Conservation (phyloP, 2,329 filamentous ascomycete species). For the Zasmidium angulare region DNA sequence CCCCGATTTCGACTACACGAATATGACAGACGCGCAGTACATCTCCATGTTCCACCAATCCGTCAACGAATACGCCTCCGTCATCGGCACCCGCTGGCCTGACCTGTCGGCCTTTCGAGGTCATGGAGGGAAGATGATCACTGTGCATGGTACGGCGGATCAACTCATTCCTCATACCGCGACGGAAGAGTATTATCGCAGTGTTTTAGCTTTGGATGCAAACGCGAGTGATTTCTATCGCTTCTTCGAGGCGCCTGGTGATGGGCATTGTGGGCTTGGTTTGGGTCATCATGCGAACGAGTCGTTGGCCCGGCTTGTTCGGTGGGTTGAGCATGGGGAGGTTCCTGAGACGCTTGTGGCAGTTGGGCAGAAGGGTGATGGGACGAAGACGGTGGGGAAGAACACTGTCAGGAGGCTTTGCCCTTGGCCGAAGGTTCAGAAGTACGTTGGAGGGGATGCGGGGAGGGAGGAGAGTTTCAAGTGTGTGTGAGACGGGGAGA, state of each 20-base stretch:
- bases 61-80: constrained; percentile 31
- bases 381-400: not conserved
- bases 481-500: constrained; percentile 8
- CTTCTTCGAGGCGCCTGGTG: constrained; percentile 42
- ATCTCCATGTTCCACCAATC: constrained; percentile 23
- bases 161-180: constrained; percentile 39
- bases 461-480: constrained; percentile 9
- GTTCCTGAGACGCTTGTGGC: constrained; percentile 25
- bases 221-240: constrained; percentile 37
- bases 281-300: constrained; percentile 26
- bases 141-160: constrained; percentile 45
- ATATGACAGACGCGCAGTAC: constrained; percentile 33
- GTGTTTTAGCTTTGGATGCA: constrained; percentile 31
- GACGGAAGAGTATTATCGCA: constrained; percentile 39
- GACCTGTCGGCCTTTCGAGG: constrained; percentile 40
- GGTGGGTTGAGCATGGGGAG: constrained; percentile 34
- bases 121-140: constrained; percentile 44
- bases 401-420: constrained; percentile 8
- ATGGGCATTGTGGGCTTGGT: constrained; percentile 36
- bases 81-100: constrained; percentile 40
- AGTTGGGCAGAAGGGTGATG: not conserved
- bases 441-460: constrained; percentile 16
- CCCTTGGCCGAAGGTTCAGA: constrained; percentile 19
- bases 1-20: constrained; percentile 31
- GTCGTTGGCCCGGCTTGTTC: constrained; percentile 19